These are phyloP conservation scores for Glarea lozoyensis DNA, from an alignment of 495 filamentous ascomycete genomes.

Conservation along the genomic window DNA sequence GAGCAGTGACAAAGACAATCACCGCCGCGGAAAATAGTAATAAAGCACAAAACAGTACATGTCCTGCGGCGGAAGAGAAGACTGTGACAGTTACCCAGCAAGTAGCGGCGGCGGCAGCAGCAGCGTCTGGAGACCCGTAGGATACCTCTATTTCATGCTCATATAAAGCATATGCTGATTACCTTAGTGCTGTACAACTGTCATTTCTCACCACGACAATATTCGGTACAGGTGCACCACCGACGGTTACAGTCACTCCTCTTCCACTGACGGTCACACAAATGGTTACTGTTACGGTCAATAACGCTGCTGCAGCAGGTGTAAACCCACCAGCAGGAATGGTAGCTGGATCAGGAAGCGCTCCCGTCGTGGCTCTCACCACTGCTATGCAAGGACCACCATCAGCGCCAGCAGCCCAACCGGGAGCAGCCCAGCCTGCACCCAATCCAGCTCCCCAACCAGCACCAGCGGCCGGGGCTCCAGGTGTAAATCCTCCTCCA, in stretches of 20 bases:
- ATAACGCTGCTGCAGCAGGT: slow-evolving; percentile 11
- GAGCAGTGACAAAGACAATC: not conserved
- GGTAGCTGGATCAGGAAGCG: slow-evolving; percentile 16
- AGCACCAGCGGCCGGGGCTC: not conserved
- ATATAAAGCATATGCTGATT: slow-evolving; percentile 5
- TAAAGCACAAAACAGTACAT: not conserved
- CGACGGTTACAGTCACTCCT: slow-evolving; percentile 33
- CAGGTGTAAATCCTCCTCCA: slow-evolving; percentile 7
- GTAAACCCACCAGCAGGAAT: slow-evolving; percentile 9
- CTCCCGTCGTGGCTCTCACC: too few relatives aligned
- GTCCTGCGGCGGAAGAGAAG: slow-evolving; percentile 3
- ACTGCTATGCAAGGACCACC: too few relatives aligned
- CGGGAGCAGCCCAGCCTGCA: too few relatives aligned
- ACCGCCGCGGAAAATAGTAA: not conserved
- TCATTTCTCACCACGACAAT: slow-evolving; percentile 32
- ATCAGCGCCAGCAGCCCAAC: too few relatives aligned
- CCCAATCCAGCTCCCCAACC: too few relatives aligned
- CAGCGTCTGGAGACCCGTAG: slow-evolving; percentile 4
- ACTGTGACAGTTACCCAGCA: slow-evolving; percentile 13
- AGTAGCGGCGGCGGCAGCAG: slow-evolving; percentile 1
- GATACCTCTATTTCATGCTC: not conserved
- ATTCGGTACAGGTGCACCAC: slow-evolving; percentile 23
- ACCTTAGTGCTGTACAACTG: slow-evolving; percentile 18
- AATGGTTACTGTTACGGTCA: slow-evolving; percentile 15
- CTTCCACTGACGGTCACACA: slow-evolving; percentile 32